Percentiles rank a stretch among this genome's conserved stretches.
These are phyloP conservation scores for Adiantum capillusveneris DNA, from an alignment of 75 land plant genomes.

Conservation along the genomic window DNA sequence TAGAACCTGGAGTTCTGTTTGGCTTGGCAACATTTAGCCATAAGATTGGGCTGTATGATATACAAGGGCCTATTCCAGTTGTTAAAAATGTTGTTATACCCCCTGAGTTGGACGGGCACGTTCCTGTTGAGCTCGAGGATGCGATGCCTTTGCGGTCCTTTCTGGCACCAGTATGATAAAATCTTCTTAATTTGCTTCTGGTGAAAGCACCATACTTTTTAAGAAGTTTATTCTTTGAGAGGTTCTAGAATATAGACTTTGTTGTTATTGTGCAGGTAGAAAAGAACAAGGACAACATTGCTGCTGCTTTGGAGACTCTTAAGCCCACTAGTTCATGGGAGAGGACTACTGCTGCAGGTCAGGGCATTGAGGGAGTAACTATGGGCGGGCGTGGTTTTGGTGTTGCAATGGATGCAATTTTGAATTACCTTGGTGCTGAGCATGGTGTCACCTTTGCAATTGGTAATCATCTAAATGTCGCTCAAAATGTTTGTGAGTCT, in stretches of 20 bases:
- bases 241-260: not conserved
- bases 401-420: constrained; percentile 85
- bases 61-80: constrained; percentile 92
- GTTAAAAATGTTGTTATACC: constrained; percentile 86
- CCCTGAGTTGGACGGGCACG: constrained; percentile 55
- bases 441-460: constrained; percentile 93
- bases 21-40: constrained; percentile 96
- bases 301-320: constrained; percentile 88
- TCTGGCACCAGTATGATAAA: no score
- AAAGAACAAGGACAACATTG: constrained; percentile 80
- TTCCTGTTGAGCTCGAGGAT: constrained; percentile 75
- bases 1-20: constrained; percentile 82
- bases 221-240: not conserved
- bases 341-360: constrained; percentile 81
- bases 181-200: no score
- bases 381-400: constrained; percentile 98
- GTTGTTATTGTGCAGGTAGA: constrained; percentile 80
- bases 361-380: constrained; percentile 79
- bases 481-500: not conserved
- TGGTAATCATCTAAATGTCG: constrained; percentile 35
- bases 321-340: constrained; percentile 98
- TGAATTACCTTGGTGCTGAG: constrained; percentile 85
- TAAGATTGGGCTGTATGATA: constrained; percentile 92
- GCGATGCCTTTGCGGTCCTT: constrained; percentile 88
- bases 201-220: no score